phyloP scores from a whole-genome alignment of 1,284 basidiomycete genomes.

The Leucocoprinus gongylophorus region DNA sequence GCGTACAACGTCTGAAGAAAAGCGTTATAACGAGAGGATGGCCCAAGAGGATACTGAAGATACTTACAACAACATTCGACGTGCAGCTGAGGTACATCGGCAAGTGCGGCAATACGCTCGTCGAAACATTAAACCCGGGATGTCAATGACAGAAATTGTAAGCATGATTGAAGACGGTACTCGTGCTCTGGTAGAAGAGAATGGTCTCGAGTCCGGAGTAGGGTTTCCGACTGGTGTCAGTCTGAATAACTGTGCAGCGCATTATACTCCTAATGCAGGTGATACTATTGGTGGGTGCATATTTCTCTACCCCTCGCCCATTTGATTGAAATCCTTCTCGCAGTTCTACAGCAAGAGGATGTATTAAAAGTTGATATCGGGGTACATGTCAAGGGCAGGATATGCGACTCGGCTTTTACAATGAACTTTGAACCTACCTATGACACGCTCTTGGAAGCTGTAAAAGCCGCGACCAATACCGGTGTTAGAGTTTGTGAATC shows the following conservation, averaged over 20 bases:
- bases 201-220: slow-evolving; percentile 80
- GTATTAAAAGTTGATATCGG: slow-evolving; percentile 98
- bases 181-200: slow-evolving; percentile 86
- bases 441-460: slow-evolving; percentile 84
- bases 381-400: slow-evolving; percentile 93
- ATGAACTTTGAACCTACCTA: slow-evolving; percentile 87
- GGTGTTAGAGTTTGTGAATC: slow-evolving; percentile 62
- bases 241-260: slow-evolving; percentile 93
- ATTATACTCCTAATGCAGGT: slow-evolving; percentile 95
- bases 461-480: slow-evolving; percentile 90
- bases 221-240: slow-evolving; percentile 98
- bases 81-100: slow-evolving; percentile 93
- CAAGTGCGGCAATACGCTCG: slow-evolving; percentile 84
- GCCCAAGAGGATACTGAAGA: slow-evolving; percentile 72
- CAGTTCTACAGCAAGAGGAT: slow-evolving; percentile 79
- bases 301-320: slow-evolving; percentile 1
- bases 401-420: slow-evolving; percentile 95
- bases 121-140: slow-evolving; percentile 84
- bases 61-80: slow-evolving; percentile 86
- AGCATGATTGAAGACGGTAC: slow-evolving; percentile 91
- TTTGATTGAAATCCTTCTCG: slow-evolving; percentile 13
- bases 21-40: slow-evolving; percentile 74
- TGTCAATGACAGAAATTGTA: slow-evolving; percentile 93
- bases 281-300: slow-evolving; percentile 70
- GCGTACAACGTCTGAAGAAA: slow-evolving; percentile 89